Base-by-base conservation (phyloP, 148 eudicot species). In the Rhododendron ovatum region DNA sequence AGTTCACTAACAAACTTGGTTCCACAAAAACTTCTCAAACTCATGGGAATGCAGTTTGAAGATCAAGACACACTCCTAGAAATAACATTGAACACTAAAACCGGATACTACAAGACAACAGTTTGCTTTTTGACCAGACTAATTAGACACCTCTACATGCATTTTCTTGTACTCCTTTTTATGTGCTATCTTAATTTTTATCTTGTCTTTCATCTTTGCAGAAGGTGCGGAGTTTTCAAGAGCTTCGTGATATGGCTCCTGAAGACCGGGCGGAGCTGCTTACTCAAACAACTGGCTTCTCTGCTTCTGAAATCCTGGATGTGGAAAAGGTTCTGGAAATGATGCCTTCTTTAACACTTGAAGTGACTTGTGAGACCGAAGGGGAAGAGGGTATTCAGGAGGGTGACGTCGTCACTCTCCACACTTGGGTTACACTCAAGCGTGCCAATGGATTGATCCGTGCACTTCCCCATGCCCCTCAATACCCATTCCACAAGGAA, bases 331-430 rank as follows among this genome's bases (percentile, higher is more conserved):
- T 95, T 20, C 91, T 96, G 22, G 94, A 93, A 86, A 91, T 93
- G 91, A 93, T 95, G 93, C 98, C 98, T 63, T 88, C 89, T 50
- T 85, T 95, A 53, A 90, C 92, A 65, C 78, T 96, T 67, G 96
- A 96, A 78, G 91, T 92, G 78, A 93, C 92, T 78, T 95, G 98
- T 78, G 95, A 94, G 88, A 96, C 98, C 5, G 98, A 95, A 89
- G 98, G 98, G 50, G 98, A 96, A 89, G 98, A 96, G 84, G 98
- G 91, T 59, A 88, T 96, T 43, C 98, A 94, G 88, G 98, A 95
- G 84, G 95, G 98, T 7, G 98, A 96, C 85, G 83, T 92, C 37
- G 98, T 95, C 84, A 93, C 98, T 2, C 47, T 96, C 20, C 96
- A 93, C 22, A 93, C 98, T 65, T 96, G 98, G 98, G 93, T 95